Evolutionary conservation across 208 protist species (phyloP).

Genomic region (Trypanosoma melophagium): DNA sequence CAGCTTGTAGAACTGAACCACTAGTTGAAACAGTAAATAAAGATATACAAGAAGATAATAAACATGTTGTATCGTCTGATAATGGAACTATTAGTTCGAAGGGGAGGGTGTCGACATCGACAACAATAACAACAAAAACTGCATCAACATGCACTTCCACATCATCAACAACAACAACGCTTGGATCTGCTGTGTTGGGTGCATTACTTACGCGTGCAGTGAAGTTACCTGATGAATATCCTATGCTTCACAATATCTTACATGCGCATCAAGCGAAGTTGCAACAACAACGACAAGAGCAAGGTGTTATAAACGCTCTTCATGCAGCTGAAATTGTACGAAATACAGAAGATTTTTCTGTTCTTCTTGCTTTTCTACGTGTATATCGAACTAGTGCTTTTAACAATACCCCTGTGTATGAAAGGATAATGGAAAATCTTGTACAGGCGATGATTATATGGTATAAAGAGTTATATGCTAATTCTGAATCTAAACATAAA

Average conservation of each 20-base stretch:
- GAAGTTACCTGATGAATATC: slow-evolving; percentile 16
- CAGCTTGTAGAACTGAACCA: slow-evolving; percentile 5
- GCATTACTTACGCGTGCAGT: slow-evolving; percentile 12
- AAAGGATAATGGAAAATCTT: slow-evolving; percentile 18
- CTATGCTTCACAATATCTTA: slow-evolving; percentile 16
- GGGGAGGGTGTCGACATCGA: not conserved
- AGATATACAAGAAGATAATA: not conserved
- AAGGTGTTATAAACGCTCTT: slow-evolving; percentile 4
- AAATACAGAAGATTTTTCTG: slow-evolving; percentile 14
- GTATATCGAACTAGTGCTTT: slow-evolving; percentile 28
- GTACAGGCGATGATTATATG: slow-evolving; percentile 7
- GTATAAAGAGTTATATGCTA: not conserved
- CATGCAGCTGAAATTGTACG: slow-evolving; percentile 6
- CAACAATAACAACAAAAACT: not conserved
- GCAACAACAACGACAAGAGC: not conserved
- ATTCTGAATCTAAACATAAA: not conserved
- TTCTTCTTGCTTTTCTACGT: slow-evolving; percentile 27
- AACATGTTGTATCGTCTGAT: not conserved
- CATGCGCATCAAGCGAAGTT: not conserved
- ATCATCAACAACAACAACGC: not conserved
- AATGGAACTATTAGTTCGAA: not conserved
- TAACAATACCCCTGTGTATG: slow-evolving; percentile 10
- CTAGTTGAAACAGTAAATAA: not conserved
- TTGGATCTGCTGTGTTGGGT: slow-evolving; percentile 11
- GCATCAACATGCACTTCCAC: not conserved